Conservation (phyloP, 2,329 filamentous ascomycete species). For the Fusarium armeniacum region DNA sequence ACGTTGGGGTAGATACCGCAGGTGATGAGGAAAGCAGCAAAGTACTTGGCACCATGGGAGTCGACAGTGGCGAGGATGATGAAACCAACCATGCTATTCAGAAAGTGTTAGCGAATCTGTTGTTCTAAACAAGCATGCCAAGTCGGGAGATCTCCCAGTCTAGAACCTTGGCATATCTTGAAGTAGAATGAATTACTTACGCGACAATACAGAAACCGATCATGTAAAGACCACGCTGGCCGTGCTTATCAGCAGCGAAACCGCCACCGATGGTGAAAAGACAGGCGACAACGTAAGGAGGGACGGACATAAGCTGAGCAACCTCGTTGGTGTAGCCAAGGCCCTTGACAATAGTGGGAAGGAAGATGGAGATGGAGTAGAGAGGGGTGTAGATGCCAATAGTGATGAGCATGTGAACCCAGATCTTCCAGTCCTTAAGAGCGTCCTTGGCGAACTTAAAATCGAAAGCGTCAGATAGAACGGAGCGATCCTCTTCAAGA, state of each 20-base stretch:
- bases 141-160: slow-evolving; percentile 21
- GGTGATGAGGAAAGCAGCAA: slow-evolving; percentile 61
- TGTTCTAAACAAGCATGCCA: slow-evolving; percentile 9
- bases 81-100: slow-evolving; percentile 52
- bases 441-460: slow-evolving; percentile 68
- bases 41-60: slow-evolving; percentile 61
- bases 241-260: slow-evolving; percentile 58
- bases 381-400: slow-evolving; percentile 66
- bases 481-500: slow-evolving; percentile 60
- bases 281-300: slow-evolving; percentile 57
- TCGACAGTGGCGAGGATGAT: slow-evolving; percentile 52
- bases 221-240: slow-evolving; percentile 57
- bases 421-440: slow-evolving; percentile 70
- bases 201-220: slow-evolving; percentile 55
- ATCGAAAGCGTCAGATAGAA: slow-evolving; percentile 69
- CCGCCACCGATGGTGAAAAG: slow-evolving; percentile 57
- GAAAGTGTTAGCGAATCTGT: slow-evolving; percentile 30
- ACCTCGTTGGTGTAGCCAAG: slow-evolving; percentile 56
- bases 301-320: slow-evolving; percentile 58
- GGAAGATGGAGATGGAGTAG: slow-evolving; percentile 57
- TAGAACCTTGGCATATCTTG: slow-evolving; percentile 18
- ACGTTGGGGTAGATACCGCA: slow-evolving; percentile 66
- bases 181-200: slow-evolving; percentile 45
- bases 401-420: slow-evolving; percentile 71
- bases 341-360: slow-evolving; percentile 56